Percentiles rank a stretch among this genome's conserved stretches.
Evolutionary conservation across 1,139 yeast genomes (phyloP).

Genomic region (Blastobotrys buckinghamii): DNA sequence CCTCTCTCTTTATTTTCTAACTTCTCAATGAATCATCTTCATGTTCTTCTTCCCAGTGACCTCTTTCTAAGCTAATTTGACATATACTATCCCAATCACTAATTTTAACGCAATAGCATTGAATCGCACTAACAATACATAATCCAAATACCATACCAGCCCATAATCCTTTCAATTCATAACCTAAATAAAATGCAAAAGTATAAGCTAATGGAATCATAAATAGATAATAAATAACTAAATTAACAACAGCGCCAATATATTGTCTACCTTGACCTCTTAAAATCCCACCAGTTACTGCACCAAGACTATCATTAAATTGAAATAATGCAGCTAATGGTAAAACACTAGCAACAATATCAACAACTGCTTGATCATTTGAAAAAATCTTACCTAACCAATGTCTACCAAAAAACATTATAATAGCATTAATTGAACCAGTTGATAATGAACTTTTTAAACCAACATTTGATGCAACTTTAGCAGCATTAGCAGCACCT

Average conservation of each 20-base stretch:
- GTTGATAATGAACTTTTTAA: slow-evolving; percentile 48
- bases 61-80: not conserved
- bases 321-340: slow-evolving; percentile 73
- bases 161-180: slow-evolving; percentile 69
- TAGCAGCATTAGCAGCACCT: slow-evolving; percentile 55
- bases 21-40: too few relatives aligned
- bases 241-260: slow-evolving; percentile 74
- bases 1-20: too few relatives aligned
- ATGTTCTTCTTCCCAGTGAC: not conserved
- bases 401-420: slow-evolving; percentile 47
- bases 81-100: slow-evolving; percentile 12
- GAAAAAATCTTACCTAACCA: slow-evolving; percentile 66
- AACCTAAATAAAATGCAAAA: slow-evolving; percentile 50
- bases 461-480: slow-evolving; percentile 59
- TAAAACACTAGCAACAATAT: slow-evolving; percentile 45
- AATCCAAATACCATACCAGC: slow-evolving; percentile 64
- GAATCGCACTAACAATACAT: slow-evolving; percentile 5
- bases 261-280: slow-evolving; percentile 87
- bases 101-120: slow-evolving; percentile 9
- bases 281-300: slow-evolving; percentile 76
- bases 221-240: slow-evolving; percentile 63
- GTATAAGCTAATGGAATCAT: slow-evolving; percentile 70
- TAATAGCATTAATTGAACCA: slow-evolving; percentile 51
- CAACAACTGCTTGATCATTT: slow-evolving; percentile 54
- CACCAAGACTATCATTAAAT: slow-evolving; percentile 72